Conservation (phyloP, 2,329 filamentous ascomycete genomes). For the Leptographium flavum region DNA sequence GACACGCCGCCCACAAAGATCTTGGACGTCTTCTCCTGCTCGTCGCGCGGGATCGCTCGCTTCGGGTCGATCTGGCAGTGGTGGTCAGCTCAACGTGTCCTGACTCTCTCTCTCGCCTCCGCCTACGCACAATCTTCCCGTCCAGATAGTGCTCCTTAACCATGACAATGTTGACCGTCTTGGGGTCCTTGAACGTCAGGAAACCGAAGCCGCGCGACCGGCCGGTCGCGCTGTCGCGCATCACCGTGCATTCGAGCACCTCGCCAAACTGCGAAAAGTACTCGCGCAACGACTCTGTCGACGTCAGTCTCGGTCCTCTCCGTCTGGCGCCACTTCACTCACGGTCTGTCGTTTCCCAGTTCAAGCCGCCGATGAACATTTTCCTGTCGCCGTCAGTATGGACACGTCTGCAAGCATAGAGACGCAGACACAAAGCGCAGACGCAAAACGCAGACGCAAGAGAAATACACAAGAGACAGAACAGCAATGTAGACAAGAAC, state of each 20-base stretch:
- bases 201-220: slow-evolving; percentile 94
- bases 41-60: slow-evolving; percentile 88
- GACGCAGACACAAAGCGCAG: background rate
- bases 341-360: slow-evolving; percentile 79
- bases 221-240: slow-evolving; percentile 89
- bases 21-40: slow-evolving; percentile 96
- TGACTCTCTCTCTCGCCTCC: background rate
- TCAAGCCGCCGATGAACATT: slow-evolving; percentile 98
- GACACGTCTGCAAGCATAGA: background rate
- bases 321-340: background rate
- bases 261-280: slow-evolving; percentile 98
- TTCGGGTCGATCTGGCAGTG: slow-evolving; percentile 79
- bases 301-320: background rate
- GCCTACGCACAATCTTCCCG: slow-evolving; percentile 77
- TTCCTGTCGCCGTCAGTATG: slow-evolving; percentile 45
- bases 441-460: background rate
- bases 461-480: background rate
- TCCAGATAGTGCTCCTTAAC: slow-evolving; percentile 98
- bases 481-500: too few species aligned
- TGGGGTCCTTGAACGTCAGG: slow-evolving; percentile 92
- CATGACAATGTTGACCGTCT: slow-evolving; percentile 98
- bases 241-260: slow-evolving; percentile 96
- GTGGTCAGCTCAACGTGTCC: background rate
- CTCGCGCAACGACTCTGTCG: slow-evolving; percentile 77
- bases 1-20: slow-evolving; percentile 97